These are phyloP conservation scores for Ustilago trichophora DNA, from an alignment of 1,284 basidiomycete genomes.

Conservation along the genomic window DNA sequence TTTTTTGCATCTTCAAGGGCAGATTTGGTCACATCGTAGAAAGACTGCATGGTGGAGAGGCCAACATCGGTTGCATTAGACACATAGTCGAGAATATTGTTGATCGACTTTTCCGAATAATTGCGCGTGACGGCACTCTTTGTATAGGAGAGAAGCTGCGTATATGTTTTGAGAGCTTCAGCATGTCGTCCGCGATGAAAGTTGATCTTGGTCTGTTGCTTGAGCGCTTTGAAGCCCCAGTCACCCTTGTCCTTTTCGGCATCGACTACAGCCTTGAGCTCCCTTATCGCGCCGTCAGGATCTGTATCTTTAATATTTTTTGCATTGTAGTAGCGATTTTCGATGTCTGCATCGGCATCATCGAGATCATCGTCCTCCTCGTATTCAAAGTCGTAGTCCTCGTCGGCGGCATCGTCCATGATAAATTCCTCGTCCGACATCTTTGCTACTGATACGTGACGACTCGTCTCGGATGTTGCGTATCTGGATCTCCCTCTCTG, in stretches of 20 bases:
- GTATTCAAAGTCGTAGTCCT: slow-evolving; percentile 94
- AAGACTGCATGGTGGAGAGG: slow-evolving; percentile 87
- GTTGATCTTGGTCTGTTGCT: slow-evolving; percentile 94
- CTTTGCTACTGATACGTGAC: not conserved
- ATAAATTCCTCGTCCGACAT: slow-evolving; percentile 59
- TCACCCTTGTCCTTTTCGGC: slow-evolving; percentile 90
- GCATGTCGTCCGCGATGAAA: slow-evolving; percentile 81
- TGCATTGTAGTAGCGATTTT: slow-evolving; percentile 98
- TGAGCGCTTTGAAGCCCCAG: slow-evolving; percentile 96
- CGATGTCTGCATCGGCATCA: slow-evolving; percentile 87
- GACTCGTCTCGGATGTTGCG: not conserved
- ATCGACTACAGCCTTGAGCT: slow-evolving; percentile 85
- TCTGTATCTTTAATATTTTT: slow-evolving; percentile 94
- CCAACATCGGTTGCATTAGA: slow-evolving; percentile 77
- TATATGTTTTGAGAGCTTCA: slow-evolving; percentile 87
- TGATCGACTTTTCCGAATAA: slow-evolving; percentile 88
- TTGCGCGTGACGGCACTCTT: slow-evolving; percentile 61
- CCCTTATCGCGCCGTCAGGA: slow-evolving; percentile 85
- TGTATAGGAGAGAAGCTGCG: slow-evolving; percentile 85
- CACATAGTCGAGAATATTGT: slow-evolving; percentile 97
- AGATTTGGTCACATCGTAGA: slow-evolving; percentile 91
- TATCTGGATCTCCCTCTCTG: no score
- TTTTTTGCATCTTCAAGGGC: slow-evolving; percentile 93
- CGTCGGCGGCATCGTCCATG: slow-evolving; percentile 66
- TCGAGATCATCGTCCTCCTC: slow-evolving; percentile 73